Percentiles rank a stretch among this genome's conserved stretches.
These are phyloP conservation scores for Didymella keratinophila DNA, from an alignment of 2,329 filamentous ascomycete genomes.

Conservation along the genomic window DNA sequence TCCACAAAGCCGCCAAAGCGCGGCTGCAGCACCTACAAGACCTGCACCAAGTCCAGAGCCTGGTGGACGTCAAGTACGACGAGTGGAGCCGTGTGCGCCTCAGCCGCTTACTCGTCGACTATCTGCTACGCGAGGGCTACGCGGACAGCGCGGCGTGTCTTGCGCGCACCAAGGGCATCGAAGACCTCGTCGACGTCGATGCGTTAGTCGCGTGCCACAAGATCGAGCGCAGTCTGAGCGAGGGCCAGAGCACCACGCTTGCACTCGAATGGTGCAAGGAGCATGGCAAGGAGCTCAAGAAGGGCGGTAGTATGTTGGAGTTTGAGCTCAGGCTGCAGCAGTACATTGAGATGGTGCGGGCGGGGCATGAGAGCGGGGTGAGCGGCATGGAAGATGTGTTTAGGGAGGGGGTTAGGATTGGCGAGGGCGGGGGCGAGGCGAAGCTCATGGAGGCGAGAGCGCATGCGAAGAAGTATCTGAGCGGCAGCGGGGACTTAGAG, in stretches of 20 bases:
- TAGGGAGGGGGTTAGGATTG: conserved; percentile 72
- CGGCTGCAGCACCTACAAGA: conserved; percentile 82
- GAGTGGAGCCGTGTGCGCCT: conserved; percentile 83
- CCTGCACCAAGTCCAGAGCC: conserved; percentile 77
- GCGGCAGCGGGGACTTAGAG: conserved; percentile 73
- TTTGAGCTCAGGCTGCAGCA: conserved; percentile 94
- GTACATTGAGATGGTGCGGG: conserved; percentile 88
- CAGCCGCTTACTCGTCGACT: conserved; percentile 89
- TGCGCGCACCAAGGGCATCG: conserved; percentile 76
- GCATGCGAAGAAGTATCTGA: conserved; percentile 84
- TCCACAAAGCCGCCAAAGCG: conserved; percentile 78
- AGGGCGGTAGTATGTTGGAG: conserved; percentile 87
- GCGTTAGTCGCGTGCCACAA: conserved; percentile 84
- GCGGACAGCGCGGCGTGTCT: conserved; percentile 77
- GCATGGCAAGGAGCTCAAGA: conserved; percentile 90
- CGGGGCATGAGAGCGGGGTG: conserved; percentile 51
- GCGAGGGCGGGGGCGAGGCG: conserved; percentile 45
- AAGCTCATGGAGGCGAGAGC: conserved; percentile 78
- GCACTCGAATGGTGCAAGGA: conserved; percentile 91
- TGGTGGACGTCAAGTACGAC: conserved; percentile 94
- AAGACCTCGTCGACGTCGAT: conserved; percentile 84
- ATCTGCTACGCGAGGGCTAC: conserved; percentile 85
- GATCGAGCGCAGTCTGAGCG: conserved; percentile 76
- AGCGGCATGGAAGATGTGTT: conserved; percentile 35
- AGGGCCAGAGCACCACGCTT: conserved; percentile 72